Percentiles rank a stretch among this genome's conserved stretches.
Conservation (phyloP, 345 rosid species). For the Odontarrhena argentea region DNA sequence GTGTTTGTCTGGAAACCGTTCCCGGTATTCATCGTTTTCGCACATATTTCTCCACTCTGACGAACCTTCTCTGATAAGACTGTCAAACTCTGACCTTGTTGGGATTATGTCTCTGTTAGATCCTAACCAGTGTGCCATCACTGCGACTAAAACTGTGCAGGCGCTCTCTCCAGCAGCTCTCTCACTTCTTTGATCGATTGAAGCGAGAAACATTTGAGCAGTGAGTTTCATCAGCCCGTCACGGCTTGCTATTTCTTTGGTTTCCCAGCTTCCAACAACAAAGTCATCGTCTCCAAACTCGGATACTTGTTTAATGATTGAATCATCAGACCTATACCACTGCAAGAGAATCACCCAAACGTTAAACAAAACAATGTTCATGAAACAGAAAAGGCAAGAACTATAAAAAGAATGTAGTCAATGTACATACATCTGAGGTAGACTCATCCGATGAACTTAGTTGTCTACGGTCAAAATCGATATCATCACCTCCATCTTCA, state of each 20-base stretch:
- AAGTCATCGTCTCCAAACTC: constrained; percentile 94
- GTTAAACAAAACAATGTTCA: constrained; percentile 3
- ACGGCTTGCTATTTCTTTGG: constrained; percentile 75
- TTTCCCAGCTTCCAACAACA: constrained; percentile 88
- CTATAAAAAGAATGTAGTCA: not conserved
- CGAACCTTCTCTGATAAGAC: constrained; percentile 90
- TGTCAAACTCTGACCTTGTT: constrained; percentile 86
- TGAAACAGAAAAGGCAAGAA: not conserved
- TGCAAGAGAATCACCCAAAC: constrained; percentile 42
- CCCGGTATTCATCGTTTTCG: constrained; percentile 67
- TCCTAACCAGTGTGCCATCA: constrained; percentile 91
- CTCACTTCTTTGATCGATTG: constrained; percentile 94
- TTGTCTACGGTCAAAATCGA: constrained; percentile 91
- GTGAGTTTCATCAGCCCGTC: constrained; percentile 89
- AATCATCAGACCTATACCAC: constrained; percentile 73
- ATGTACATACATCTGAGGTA: constrained; percentile 36
- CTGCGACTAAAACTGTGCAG: constrained; percentile 94
- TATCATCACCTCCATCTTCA: constrained; percentile 99
- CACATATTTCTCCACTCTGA: constrained; percentile 94
- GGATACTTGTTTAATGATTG: constrained; percentile 60
- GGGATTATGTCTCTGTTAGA: constrained; percentile 77
- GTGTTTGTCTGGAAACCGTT: constrained; percentile 89
- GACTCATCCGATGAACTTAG: constrained; percentile 86
- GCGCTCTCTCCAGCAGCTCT: constrained; percentile 97
- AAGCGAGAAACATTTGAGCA: constrained; percentile 76